These are phyloP conservation scores for Paracorniculantispora psalliotae DNA, from an alignment of 2,329 filamentous ascomycete genomes.

Conservation along the genomic window DNA sequence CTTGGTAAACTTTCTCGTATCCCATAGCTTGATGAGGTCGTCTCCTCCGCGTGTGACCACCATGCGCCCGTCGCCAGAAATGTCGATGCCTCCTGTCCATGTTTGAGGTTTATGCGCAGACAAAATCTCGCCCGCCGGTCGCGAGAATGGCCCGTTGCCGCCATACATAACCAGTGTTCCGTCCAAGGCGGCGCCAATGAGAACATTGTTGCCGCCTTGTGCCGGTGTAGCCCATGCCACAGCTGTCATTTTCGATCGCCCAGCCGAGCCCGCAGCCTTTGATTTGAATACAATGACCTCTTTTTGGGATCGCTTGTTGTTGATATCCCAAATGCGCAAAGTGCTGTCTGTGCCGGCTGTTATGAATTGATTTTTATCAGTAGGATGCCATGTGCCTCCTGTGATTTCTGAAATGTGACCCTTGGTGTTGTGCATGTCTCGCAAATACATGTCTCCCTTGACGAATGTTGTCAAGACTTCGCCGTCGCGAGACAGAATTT, in stretches of 20 bases:
- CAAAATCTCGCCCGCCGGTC: slow-evolving; percentile 76
- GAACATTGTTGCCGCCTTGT: slow-evolving; percentile 71
- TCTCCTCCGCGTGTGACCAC: slow-evolving; percentile 89
- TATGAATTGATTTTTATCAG: slow-evolving; percentile 75
- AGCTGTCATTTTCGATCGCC: slow-evolving; percentile 88
- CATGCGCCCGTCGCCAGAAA: slow-evolving; percentile 85
- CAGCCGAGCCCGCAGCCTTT: slow-evolving; percentile 78
- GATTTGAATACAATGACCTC: slow-evolving; percentile 97
- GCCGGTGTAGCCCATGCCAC: slow-evolving; percentile 77
- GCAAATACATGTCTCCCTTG: slow-evolving; percentile 97
- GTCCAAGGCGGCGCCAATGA: slow-evolving; percentile 81
- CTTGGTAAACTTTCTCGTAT: slow-evolving; percentile 89
- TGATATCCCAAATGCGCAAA: slow-evolving; percentile 93
- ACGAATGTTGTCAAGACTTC: slow-evolving; percentile 81
- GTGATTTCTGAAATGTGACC: slow-evolving; percentile 92
- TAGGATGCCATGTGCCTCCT: slow-evolving; percentile 85
- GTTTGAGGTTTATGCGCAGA: slow-evolving; percentile 78
- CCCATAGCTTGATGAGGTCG: slow-evolving; percentile 92
- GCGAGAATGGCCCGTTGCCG: slow-evolving; percentile 78
- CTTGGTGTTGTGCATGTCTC: slow-evolving; percentile 97
- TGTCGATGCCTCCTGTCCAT: slow-evolving; percentile 88
- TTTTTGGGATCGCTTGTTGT: slow-evolving; percentile 82
- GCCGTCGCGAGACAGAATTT: slow-evolving; percentile 84
- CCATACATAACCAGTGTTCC: slow-evolving; percentile 89
- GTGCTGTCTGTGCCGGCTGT: slow-evolving; percentile 96